Conservation (phyloP, 208 protist genomes). For the Wallacemonas sp. region DNA sequence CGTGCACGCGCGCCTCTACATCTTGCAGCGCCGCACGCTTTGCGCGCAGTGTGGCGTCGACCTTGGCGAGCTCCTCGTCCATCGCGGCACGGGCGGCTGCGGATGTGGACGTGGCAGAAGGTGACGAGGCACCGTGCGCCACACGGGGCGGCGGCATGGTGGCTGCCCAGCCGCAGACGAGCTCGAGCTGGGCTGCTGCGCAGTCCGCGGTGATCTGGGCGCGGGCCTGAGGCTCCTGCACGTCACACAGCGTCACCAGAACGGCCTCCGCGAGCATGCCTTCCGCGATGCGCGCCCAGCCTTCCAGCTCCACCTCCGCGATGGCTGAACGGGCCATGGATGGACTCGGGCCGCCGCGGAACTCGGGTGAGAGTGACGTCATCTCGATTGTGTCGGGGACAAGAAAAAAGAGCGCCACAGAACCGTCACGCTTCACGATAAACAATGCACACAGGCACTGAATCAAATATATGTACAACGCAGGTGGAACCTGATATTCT, state of each 20-base stretch:
- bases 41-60: not conserved
- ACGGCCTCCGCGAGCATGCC: constrained; percentile 26
- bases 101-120: not conserved
- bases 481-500: too few species aligned
- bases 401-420: constrained; percentile 12
- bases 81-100: not conserved
- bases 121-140: not conserved
- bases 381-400: not conserved
- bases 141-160: not conserved
- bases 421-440: not conserved
- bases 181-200: not conserved
- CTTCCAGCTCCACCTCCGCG: constrained; percentile 28
- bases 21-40: not conserved
- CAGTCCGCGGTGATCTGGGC: not conserved
- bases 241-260: constrained; percentile 19
- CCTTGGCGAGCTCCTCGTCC: not conserved
- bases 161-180: not conserved
- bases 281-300: constrained; percentile 36
- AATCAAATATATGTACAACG: constrained; percentile 16
- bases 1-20: not conserved
- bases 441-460: not conserved
- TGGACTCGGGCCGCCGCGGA: not conserved
- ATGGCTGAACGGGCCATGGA: constrained; percentile 6
- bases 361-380: not conserved
- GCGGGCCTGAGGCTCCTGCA: constrained; percentile 32